These are phyloP conservation scores for Firmiana major DNA, from an alignment of 345 rosid genomes.

Conservation along the genomic window DNA sequence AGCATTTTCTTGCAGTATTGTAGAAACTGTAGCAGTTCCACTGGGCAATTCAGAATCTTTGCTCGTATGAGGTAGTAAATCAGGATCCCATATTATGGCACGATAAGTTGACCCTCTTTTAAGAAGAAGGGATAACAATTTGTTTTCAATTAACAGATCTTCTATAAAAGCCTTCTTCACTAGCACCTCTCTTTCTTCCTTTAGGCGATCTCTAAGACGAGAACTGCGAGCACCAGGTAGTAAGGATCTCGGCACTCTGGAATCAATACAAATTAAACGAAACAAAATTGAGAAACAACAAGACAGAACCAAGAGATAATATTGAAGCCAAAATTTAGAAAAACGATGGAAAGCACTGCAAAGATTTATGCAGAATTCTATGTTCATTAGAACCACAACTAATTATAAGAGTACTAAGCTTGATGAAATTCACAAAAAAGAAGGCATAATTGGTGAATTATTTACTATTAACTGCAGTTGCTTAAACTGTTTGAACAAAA, in stretches of 20 bases:
- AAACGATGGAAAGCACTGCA: neutral
- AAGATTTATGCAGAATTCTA: neutral
- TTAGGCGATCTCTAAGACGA: constrained; percentile 86
- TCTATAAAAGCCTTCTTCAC: constrained; percentile 90
- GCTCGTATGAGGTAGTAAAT: constrained; percentile 57
- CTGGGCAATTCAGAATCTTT: constrained; percentile 42
- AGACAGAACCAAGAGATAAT: neutral
- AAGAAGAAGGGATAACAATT: constrained; percentile 52
- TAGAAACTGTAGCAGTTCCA: constrained; percentile 24
- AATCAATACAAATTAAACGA: constrained; percentile 23
- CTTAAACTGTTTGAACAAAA: neutral
- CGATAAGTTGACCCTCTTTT: constrained; percentile 41
- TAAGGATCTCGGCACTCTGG: constrained; percentile 91
- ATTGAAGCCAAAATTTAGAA: neutral
- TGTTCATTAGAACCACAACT: neutral
- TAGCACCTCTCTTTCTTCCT: constrained; percentile 84
- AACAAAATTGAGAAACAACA: constrained; percentile 7
- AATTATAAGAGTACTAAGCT: neutral
- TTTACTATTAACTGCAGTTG: neutral
- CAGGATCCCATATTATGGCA: constrained; percentile 80
- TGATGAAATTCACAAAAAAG: neutral
- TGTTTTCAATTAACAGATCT: constrained; percentile 74
- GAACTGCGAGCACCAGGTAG: constrained; percentile 97
- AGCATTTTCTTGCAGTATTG: constrained; percentile 33
- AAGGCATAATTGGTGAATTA: neutral